Evolutionary conservation across 2,329 filamentous ascomycete species (phyloP), one percentile per base, ranked within the genome.

Genomic region (Teratosphaeriaceae sp.): DNA sequence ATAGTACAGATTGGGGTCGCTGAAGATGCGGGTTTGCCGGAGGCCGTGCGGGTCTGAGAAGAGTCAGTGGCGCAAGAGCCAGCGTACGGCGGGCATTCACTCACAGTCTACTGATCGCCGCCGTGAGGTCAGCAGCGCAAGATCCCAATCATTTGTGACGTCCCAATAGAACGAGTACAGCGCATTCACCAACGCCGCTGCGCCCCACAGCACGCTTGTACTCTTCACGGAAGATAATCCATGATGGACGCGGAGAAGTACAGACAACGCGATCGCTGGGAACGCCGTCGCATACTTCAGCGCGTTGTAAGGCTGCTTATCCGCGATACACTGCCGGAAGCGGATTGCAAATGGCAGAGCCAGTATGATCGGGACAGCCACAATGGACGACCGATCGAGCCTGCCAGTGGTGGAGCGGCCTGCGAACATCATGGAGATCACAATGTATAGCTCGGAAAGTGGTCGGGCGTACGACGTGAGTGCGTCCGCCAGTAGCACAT

Each of bases 131-230:
- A 97, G 85, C 12, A 97, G 74, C 0, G 84, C 86, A 49, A 98
- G 73, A 60, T 97, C 92, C 92, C 92, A 98, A 71, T 98, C 92
- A 69, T 89, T 92, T 43, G 87, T 76, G 22, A 97, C 81, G 58
- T 98, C 92, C 92, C 92, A 98, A 73, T 92, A 98, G 70, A 97
- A 97, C n/a, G 85, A 88, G 68, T 95, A 98, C 34, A 85, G 72
- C 12, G 87, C 94, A 65, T 98, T 96, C 56, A 92, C 60, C 24
- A 88, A 24, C 16, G 54, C 52, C 30, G 57, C 53, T 6, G 58
- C 33, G 3, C 58, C 38, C 59, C 59, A 52, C 8, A 50, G 36
- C 3, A 12, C 19, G 4, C 33, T 38, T n/a, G 51, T 30, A 2
- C 15, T 36, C 8, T 26, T 22, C 20, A 30, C 27, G 13, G 18